Evolutionary conservation across 2,329 filamentous ascomycete species (phyloP), one percentile per base, ranked within the genome.

Genomic region (Lasiodiplodia citricola): DNA sequence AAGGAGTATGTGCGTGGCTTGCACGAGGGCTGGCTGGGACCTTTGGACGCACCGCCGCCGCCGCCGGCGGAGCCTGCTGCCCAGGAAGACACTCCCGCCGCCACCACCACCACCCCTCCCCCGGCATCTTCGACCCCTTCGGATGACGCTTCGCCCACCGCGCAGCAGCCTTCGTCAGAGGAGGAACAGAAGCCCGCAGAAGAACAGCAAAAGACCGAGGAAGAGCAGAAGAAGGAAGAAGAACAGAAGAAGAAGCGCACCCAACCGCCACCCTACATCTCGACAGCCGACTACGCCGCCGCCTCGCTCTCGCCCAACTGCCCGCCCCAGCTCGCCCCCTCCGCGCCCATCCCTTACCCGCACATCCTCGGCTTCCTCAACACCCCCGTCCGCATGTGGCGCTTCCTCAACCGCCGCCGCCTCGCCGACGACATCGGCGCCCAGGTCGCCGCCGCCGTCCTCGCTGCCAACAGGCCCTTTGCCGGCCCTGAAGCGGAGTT

Each of bases 21-120:
- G 72, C 96, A 99, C 78, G 96, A 99, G 81, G 96, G 96, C 68
- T 99, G 96, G 95, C 83, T 99, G 28, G 95, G 96, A 0, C 94
- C 96, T 8, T 83, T 97, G 54, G 88, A 91, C 69, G 81, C 88
- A 68, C 91, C 91, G 25, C 70, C 74, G 50, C 71, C 74, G 23
- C 73, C 76, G 31, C 74, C 77, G 25, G 38, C 77, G 25, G 38
- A 68, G 35, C 16, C 41, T 16, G 14, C 77, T 35, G 44, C 67
- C 28, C 67, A 76, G 2, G 38, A 65, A 8, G 64, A 21, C 13
- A n/a, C 44, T 8, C 35, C 31, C 31, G 8, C 31, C 8, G 2
- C 31, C 8, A 35, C 31, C 31, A 1, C 31, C 8, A 10, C 31
- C 8, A 35, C 31, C 31, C 6, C 31, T 2, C 6, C 70, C 31